Conservation (phyloP, 345 rosid species). For the Populus euphratica region DNA sequence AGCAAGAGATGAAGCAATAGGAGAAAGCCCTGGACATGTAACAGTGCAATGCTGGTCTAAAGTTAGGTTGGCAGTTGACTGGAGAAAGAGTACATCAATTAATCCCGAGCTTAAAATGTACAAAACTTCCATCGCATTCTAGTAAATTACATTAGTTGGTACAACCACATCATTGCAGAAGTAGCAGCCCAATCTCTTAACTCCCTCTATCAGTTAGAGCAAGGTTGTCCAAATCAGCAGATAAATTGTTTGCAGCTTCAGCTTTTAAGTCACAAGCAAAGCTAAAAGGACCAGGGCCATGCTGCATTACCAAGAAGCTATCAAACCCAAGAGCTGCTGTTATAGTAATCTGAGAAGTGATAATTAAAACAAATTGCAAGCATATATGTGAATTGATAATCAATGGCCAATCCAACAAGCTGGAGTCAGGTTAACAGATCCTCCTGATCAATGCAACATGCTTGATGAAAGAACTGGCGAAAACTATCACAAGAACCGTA, state of each 20-base stretch:
- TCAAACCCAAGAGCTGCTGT: slow-evolving; percentile 95
- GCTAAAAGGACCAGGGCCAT: slow-evolving; percentile 79
- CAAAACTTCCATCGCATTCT: slow-evolving; percentile 5
- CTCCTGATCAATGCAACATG: not conserved
- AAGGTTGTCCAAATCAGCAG: slow-evolving; percentile 43
- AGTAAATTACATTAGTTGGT: slow-evolving; percentile 73
- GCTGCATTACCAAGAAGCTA: slow-evolving; percentile 96
- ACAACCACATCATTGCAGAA: slow-evolving; percentile 97
- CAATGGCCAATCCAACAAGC: not conserved
- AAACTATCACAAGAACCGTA: not conserved
- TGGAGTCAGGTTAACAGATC: not conserved
- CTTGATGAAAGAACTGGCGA: not conserved
- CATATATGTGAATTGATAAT: not conserved
- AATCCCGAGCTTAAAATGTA: slow-evolving; percentile 6
- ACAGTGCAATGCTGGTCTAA: slow-evolving; percentile 98
- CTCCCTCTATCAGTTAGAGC: slow-evolving; percentile 31
- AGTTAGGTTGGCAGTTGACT: slow-evolving; percentile 92
- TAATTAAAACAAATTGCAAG: not conserved
- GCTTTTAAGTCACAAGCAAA: slow-evolving; percentile 26
- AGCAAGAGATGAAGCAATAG: slow-evolving; percentile 87
- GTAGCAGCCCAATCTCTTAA: slow-evolving; percentile 85
- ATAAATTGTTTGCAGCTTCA: slow-evolving; percentile 26
- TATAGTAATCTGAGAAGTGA: slow-evolving; percentile 61
- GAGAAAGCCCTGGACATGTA: slow-evolving; percentile 93
- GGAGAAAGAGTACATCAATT: slow-evolving; percentile 21